Percentiles rank a stretch among this genome's conserved stretches.
phyloP scores from a whole-genome alignment of 179 eudicot species.

The Amaranthus tricolor region DNA sequence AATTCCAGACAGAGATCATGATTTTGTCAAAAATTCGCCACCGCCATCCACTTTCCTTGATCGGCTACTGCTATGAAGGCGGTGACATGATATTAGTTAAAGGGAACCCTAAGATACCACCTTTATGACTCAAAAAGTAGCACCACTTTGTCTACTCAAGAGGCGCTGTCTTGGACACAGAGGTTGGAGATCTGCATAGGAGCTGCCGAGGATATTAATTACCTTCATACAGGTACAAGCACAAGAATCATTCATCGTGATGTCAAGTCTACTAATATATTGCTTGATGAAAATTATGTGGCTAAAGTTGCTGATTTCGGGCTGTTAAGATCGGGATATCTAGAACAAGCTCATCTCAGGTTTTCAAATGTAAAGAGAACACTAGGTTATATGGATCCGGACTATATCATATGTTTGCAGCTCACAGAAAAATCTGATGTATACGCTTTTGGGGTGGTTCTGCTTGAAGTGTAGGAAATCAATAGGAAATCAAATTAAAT shows the following conservation, averaged over 20 bases:
- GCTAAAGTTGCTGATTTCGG: constrained; percentile 76
- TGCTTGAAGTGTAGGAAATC: too few relatives aligned
- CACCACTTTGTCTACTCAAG: background rate
- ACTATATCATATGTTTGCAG: constrained; percentile 40
- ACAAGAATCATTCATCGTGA: constrained; percentile 62
- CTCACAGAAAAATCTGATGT: constrained; percentile 67
- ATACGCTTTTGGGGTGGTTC: constrained; percentile 65
- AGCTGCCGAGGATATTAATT: constrained; percentile 57
- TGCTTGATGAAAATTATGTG: constrained; percentile 53
- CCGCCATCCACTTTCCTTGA: constrained; percentile 58
- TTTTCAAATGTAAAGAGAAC: constrained; percentile 56
- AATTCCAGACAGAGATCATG: constrained; percentile 63
- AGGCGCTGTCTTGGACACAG: constrained; percentile 43
- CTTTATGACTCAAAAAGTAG: constrained; percentile 25
- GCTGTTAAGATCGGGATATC: constrained; percentile 41
- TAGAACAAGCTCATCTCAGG: constrained; percentile 43
- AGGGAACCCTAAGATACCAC: constrained; percentile 60
- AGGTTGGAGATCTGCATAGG: constrained; percentile 67
- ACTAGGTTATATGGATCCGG: constrained; percentile 64
- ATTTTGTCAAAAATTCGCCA: constrained; percentile 58
- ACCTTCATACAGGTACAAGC: constrained; percentile 53
- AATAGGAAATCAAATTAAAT: too few relatives aligned
- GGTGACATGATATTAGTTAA: constrained; percentile 68
- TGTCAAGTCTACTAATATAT: constrained; percentile 65
- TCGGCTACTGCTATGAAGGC: constrained; percentile 66